phyloP scores from a whole-genome alignment of 2,329 filamentous ascomycete genomes.

The Aspergillus transmontanensis region DNA sequence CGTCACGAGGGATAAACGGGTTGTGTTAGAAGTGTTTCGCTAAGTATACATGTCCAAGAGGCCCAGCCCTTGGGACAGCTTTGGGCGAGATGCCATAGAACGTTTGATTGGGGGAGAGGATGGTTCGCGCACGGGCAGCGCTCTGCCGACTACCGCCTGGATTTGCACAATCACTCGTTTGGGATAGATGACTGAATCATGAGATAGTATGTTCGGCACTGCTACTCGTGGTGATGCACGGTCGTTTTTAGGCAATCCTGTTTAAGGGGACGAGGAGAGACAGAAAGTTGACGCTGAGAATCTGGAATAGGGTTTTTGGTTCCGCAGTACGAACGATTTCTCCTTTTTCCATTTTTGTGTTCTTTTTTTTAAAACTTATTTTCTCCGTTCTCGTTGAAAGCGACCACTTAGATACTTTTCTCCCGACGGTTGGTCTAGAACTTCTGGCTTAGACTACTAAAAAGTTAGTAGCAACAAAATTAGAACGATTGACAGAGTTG shows the following conservation, averaged over 20 bases:
- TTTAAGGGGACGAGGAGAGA: slow-evolving; percentile 7
- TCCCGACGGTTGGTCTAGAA: slow-evolving; percentile 3
- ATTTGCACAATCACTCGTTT: slow-evolving; percentile 22
- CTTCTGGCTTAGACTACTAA: slow-evolving; percentile 2
- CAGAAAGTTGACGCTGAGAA: slow-evolving; percentile 5
- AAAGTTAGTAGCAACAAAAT: slow-evolving; percentile 5
- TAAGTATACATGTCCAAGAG: slow-evolving; percentile 26
- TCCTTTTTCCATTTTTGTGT: slow-evolving; percentile 2
- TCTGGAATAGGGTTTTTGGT: slow-evolving; percentile 14
- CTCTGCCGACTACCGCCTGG: slow-evolving; percentile 23
- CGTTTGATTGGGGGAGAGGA: slow-evolving; percentile 24
- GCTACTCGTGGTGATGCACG: slow-evolving; percentile 22
- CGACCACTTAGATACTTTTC: slow-evolving; percentile 7
- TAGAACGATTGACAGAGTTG: slow-evolving; percentile 2
- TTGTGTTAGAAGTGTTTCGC: slow-evolving; percentile 23
- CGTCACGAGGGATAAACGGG: slow-evolving; percentile 23
- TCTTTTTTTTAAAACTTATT: background rate
- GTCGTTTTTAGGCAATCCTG: slow-evolving; percentile 12
- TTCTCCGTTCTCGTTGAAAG: background rate
- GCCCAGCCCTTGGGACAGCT: slow-evolving; percentile 31
- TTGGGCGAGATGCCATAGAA: slow-evolving; percentile 29
- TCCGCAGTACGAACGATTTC: slow-evolving; percentile 8
- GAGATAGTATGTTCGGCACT: slow-evolving; percentile 17
- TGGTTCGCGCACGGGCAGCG: slow-evolving; percentile 26
- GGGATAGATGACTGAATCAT: slow-evolving; percentile 22